phyloP scores from a whole-genome alignment of 2,329 filamentous ascomycete genomes.

The Xylaria arbuscula region DNA sequence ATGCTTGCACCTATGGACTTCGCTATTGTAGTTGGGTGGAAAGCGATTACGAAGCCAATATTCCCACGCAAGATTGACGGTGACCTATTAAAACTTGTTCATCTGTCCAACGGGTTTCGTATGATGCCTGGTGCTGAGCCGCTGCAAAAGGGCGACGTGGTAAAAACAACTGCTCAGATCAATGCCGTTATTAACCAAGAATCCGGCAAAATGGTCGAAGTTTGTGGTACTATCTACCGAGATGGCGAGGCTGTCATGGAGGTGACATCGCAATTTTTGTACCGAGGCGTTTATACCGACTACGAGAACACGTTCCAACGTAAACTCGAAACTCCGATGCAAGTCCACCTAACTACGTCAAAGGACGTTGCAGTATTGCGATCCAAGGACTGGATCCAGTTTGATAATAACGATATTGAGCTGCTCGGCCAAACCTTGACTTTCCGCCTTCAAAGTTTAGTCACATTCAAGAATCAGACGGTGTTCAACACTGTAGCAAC shows the following conservation, averaged over 20 bases:
- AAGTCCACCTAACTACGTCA: constrained; percentile 85
- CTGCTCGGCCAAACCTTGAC: constrained; percentile 92
- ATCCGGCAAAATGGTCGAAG: constrained; percentile 99
- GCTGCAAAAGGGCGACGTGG: constrained; percentile 92
- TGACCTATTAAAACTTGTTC: constrained; percentile 93
- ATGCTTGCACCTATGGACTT: constrained; percentile 99
- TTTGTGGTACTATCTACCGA: constrained; percentile 94
- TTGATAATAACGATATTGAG: constrained; percentile 82
- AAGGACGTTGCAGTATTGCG: constrained; percentile 94
- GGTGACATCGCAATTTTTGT: constrained; percentile 97
- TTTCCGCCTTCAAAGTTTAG: constrained; percentile 92
- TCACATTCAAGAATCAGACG: constrained; percentile 94
- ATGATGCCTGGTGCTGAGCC: constrained; percentile 97
- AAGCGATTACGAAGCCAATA: constrained; percentile 99
- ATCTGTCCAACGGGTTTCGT: constrained; percentile 96
- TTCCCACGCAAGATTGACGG: constrained; percentile 97
- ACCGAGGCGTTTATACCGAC: constrained; percentile 91
- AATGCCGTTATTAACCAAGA: constrained; percentile 99
- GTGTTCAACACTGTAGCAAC: constrained; percentile 94
- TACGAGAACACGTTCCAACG: constrained; percentile 99
- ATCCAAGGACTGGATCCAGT: constrained; percentile 97
- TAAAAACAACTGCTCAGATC: constrained; percentile 93
- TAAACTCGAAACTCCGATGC: constrained; percentile 94
- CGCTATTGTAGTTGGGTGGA: constrained; percentile 97
- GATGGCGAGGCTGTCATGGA: constrained; percentile 92